Percentiles rank a stretch among this genome's conserved stretches.
Evolutionary conservation across 345 rosid genomes (phyloP).

Genomic region (Raphanus sativus): DNA sequence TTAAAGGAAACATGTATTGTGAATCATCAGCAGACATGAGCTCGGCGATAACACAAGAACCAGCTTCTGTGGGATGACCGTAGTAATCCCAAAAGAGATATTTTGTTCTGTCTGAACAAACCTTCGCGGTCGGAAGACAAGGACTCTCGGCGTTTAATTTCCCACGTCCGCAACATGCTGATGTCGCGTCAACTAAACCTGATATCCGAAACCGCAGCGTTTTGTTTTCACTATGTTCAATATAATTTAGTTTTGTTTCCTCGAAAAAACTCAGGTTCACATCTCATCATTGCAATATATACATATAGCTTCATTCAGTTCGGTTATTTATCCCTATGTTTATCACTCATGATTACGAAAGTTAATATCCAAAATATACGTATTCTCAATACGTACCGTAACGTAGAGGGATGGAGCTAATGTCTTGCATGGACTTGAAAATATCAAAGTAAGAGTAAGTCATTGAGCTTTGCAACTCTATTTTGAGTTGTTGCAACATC

Average conservation of each 20-base stretch:
- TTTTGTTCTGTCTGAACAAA: slow-evolving; percentile 60
- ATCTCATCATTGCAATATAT: not conserved
- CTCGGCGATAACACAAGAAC: slow-evolving; percentile 49
- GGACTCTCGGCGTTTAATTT: slow-evolving; percentile 48
- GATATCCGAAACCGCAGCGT: slow-evolving; percentile 13
- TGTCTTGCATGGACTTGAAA: slow-evolving; percentile 37
- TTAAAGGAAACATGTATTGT: slow-evolving; percentile 48
- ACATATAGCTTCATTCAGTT: not conserved
- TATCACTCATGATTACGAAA: not conserved
- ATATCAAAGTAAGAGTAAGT: slow-evolving; percentile 59
- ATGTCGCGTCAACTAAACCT: slow-evolving; percentile 61
- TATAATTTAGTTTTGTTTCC: not conserved
- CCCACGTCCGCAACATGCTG: slow-evolving; percentile 84
- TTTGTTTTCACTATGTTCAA: not conserved
- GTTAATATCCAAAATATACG: not conserved
- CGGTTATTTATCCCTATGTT: not conserved
- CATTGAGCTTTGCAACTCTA: slow-evolving; percentile 42
- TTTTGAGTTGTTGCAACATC: slow-evolving; percentile 42
- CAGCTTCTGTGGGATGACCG: slow-evolving; percentile 69
- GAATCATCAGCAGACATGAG: slow-evolving; percentile 46
- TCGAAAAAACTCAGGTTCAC: not conserved
- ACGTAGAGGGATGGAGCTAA: slow-evolving; percentile 48
- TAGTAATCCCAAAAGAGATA: slow-evolving; percentile 74
- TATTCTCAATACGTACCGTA: slow-evolving; percentile 43
- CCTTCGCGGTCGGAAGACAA: slow-evolving; percentile 49